Conservation (phyloP, 345 rosid species). For the Noccaea caerulescens region DNA sequence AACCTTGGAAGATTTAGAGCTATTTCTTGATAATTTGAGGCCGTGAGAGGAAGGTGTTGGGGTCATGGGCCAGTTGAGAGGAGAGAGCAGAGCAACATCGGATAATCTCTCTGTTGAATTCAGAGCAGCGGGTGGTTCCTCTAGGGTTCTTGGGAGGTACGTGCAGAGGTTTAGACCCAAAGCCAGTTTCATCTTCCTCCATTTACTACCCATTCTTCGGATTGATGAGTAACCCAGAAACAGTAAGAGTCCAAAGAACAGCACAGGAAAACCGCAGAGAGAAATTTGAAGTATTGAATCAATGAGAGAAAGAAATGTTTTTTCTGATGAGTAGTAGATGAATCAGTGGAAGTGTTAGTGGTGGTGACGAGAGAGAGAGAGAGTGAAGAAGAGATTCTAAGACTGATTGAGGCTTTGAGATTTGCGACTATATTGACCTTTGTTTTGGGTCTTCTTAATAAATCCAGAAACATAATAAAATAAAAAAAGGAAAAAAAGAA, state of each 20-base stretch:
- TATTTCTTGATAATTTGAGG: slow-evolving; percentile 63
- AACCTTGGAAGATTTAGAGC: slow-evolving; percentile 92
- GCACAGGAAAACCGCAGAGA: neutral
- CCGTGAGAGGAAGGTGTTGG: slow-evolving; percentile 82
- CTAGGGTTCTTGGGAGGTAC: slow-evolving; percentile 64
- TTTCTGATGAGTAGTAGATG: slow-evolving; percentile 11
- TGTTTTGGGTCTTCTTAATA: slow-evolving; percentile 42
- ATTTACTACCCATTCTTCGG: slow-evolving; percentile 69
- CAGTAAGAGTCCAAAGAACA: slow-evolving; percentile 26
- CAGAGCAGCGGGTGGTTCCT: slow-evolving; percentile 50
- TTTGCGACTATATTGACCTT: slow-evolving; percentile 47
- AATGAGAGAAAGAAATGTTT: slow-evolving; percentile 5
- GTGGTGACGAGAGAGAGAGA: slow-evolving; percentile 31
- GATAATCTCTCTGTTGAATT: slow-evolving; percentile 71
- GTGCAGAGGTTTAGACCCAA: slow-evolving; percentile 74
- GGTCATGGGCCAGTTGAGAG: slow-evolving; percentile 71
- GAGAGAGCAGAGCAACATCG: slow-evolving; percentile 81
- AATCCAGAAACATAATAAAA: slow-evolving; percentile 1
- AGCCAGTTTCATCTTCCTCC: slow-evolving; percentile 85
- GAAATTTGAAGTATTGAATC: slow-evolving; percentile 13
- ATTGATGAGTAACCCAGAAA: slow-evolving; percentile 24
- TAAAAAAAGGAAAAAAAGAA: slow-evolving; percentile 11
- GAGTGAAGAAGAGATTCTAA: slow-evolving; percentile 40
- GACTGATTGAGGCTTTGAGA: slow-evolving; percentile 36
- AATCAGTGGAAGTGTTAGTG: slow-evolving; percentile 36